Evolutionary conservation across 495 filamentous ascomycete species (phyloP), one percentile per base, ranked within the genome.

Genomic region (Aspergillus taichungensis): DNA sequence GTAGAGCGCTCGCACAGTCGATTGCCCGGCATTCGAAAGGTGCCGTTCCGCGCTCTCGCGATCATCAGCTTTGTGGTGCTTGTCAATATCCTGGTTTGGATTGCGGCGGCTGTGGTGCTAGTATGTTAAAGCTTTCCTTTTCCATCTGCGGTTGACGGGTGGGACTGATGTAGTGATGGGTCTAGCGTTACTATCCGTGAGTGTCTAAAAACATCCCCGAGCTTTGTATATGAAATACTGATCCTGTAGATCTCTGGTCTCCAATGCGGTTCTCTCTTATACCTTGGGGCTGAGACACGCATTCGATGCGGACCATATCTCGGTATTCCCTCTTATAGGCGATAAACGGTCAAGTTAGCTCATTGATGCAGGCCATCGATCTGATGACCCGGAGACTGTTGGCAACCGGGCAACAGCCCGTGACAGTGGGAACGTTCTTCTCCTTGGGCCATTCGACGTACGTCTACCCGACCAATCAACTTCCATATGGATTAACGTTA

Each of bases 401-500:
- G 36, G 91, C 91, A 13, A 77, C 85, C 0, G 88, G 88, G 11
- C 85, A 89, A 59, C 78, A 78, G 6, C 88, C 91, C 6, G 89
- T 91, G n/a, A 85, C 90, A 0, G 89, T 96, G 6, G 91, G 91
- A 34, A 94, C 84, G n/a, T 97, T 88, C 52, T 96, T 97, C 71
- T 88, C 84, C 8, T 77, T 97, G 0, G 91, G 91, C 0, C 92
- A 97, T 63, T 92, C 85, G 8, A 95, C 90, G 61, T 80, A 57
- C 48, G 67, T 56, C 31, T 8, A 33, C n/a, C 34, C 11, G 37
- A 39, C 14, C n/a, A 27, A n/a, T 18, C n/a, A 32, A 2, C 29
- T n/a, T 8, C 6, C 30, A n/a, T 34, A 10, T 3, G 3, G 27
- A 11, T 30, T 41, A 37, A 42, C 11, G 34, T 10, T 1, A 0